Evolutionary conservation across 805 yeast species (phyloP), one percentile per base, ranked within the genome.

Genomic region (Metschnikowia kofuensis): DNA sequence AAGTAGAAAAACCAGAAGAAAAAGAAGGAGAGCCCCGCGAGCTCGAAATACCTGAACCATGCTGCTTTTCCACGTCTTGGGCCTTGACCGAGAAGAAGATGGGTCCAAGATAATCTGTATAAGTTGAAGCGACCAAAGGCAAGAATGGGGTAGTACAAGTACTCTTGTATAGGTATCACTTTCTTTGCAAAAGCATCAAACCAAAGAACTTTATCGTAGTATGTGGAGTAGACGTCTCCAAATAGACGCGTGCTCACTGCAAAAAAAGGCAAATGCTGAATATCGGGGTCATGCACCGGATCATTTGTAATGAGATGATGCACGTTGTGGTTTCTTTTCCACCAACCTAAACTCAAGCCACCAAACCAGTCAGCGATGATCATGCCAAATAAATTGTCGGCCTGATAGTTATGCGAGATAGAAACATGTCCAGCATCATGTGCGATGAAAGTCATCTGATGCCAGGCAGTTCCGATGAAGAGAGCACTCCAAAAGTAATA

Each of bases 241-340:
- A 89, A 79, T 4, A 89, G 70, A 52, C 86, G 72, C 1, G 87
- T 75, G 47, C 90, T 83, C 15, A 89, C 95, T 2, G 96, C 95
- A 63, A 89, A 89, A 59, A 89, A 89, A 1, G 97, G 97, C 54
- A 89, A 66, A 67, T 89, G 96, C 67, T 89, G 97, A 62, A 89
- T 90, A 67, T 89, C 97, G 0, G 97, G 97, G 60, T 89, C 97
- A 62, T 90, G 96, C 1, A 86, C 85, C 0, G 97, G 96, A 62
- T 89, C 96, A 65, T 89, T 89, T n/a, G 96, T 87, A 47, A 89
- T 77, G 44, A 89, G 69, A 64, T 89, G 97, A 66, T 89, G 97
- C n/a, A 89, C 95, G 63, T 89, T 89, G 67, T 89, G 97, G 66
- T 87, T 89, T 45, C 91, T 75, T 59, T 89, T 90, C 97, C 97